Conservation (phyloP, 371 early-diverging fungal genomes). For the Lichtheimia ramosa region DNA sequence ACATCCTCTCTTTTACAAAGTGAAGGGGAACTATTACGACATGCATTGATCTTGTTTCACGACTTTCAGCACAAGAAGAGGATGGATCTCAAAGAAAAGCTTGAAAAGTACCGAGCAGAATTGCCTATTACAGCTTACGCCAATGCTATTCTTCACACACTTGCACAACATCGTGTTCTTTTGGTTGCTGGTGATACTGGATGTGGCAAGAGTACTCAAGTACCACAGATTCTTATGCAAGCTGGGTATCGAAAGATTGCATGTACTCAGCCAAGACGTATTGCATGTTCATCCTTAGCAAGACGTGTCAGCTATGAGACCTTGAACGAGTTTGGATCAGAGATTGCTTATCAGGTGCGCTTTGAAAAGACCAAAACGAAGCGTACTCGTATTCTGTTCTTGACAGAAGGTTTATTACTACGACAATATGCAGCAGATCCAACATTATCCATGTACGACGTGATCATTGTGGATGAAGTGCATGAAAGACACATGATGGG, state of each 20-base stretch:
- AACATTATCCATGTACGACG: conserved; percentile 56
- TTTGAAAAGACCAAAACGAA: conserved; percentile 67
- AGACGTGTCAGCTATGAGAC: conserved; percentile 72
- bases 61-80: conserved; percentile 58
- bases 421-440: conserved; percentile 65
- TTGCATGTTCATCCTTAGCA: conserved; percentile 90
- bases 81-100: conserved; percentile 39
- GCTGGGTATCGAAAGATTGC: conserved; percentile 75
- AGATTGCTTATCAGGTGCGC: conserved; percentile 71
- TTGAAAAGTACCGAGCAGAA: conserved; percentile 48
- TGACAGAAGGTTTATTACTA: conserved; percentile 67
- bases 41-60: conserved; percentile 56
- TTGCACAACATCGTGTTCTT: conserved; percentile 53
- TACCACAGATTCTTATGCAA: conserved; percentile 76
- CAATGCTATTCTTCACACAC: conserved; percentile 57
- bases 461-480: conserved; percentile 76
- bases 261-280: conserved; percentile 93
- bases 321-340: conserved; percentile 63
- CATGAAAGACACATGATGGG: conserved; percentile 70
- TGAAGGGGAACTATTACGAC: conserved; percentile 49
- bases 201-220: conserved; percentile 82
- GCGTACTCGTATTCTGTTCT: conserved; percentile 61
- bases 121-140: conserved; percentile 67
- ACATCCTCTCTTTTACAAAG: conserved; percentile 11
- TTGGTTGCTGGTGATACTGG: conserved; percentile 83